phyloP scores from a whole-genome alignment of 192 early-diverging fungal genomes.

The Backusella tarrabulga region DNA sequence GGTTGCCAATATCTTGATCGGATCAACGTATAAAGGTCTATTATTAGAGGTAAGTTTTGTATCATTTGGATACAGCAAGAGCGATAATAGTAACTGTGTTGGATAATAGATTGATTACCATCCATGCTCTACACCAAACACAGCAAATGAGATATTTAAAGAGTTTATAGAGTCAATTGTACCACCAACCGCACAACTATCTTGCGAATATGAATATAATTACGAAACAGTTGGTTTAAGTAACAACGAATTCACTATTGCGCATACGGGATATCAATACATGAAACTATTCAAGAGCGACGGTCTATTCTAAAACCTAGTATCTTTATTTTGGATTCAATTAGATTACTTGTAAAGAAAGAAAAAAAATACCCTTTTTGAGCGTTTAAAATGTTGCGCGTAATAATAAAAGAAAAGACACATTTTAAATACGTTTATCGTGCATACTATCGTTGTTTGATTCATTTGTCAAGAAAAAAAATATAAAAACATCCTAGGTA shows the following conservation, averaged over 20 bases:
- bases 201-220: slow-evolving; percentile 49
- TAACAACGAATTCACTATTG: slow-evolving; percentile 44
- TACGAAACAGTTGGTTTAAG: slow-evolving; percentile 52
- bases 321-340: neutral
- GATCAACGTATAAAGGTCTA: slow-evolving; percentile 53
- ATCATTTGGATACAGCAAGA: neutral
- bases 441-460: no score
- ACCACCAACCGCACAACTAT: slow-evolving; percentile 45
- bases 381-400: no score
- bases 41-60: slow-evolving; percentile 46
- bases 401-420: no score
- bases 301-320: slow-evolving; percentile 40
- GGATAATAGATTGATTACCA: slow-evolving; percentile 47
- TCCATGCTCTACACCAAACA: slow-evolving; percentile 46
- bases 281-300: slow-evolving; percentile 53
- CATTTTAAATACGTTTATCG: no score
- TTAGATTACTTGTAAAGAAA: neutral
- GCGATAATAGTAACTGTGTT: neutral
- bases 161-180: slow-evolving; percentile 50
- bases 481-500: no score
- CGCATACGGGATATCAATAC: slow-evolving; percentile 53
- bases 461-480: no score
- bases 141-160: slow-evolving; percentile 40
- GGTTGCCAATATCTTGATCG: slow-evolving; percentile 52
- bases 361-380: neutral